Evolutionary conservation across 495 filamentous ascomycete species (phyloP).

Genomic region (Podospora sp.): DNA sequence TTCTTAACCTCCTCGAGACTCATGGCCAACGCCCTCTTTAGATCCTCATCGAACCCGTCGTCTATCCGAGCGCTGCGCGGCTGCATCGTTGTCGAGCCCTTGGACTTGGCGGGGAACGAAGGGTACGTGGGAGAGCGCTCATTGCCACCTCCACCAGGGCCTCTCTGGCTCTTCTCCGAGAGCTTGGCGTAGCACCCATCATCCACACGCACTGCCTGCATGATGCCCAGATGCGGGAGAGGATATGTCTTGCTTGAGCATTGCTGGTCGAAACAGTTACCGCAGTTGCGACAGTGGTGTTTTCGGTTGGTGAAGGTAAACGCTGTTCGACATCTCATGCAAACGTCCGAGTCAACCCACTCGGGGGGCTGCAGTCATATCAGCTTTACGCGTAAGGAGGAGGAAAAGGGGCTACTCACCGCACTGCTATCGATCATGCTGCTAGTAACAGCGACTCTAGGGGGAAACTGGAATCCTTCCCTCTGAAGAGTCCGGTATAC

Average conservation of each 20-base stretch:
- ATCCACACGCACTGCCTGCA: slow-evolving; percentile 91
- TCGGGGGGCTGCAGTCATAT: slow-evolving; percentile 75
- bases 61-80: slow-evolving; percentile 84
- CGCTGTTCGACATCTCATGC: slow-evolving; percentile 92
- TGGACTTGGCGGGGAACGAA: slow-evolving; percentile 43
- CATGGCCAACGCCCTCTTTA: slow-evolving; percentile 92
- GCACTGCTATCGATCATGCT: slow-evolving; percentile 97
- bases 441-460: slow-evolving; percentile 80
- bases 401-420: slow-evolving; percentile 57
- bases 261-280: slow-evolving; percentile 91
- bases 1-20: slow-evolving; percentile 89
- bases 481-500: slow-evolving; percentile 77
- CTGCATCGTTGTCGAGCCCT: slow-evolving; percentile 67
- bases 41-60: slow-evolving; percentile 86
- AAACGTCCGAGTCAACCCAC: slow-evolving; percentile 97
- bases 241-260: slow-evolving; percentile 89
- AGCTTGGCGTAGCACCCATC: slow-evolving; percentile 93
- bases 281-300: slow-evolving; percentile 96
- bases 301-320: slow-evolving; percentile 99
- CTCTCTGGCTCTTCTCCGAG: slow-evolving; percentile 65
- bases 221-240: slow-evolving; percentile 88
- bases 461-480: slow-evolving; percentile 89
- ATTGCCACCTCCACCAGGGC: slow-evolving; percentile 25
- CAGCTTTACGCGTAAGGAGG: slow-evolving; percentile 19
- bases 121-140: slow-evolving; percentile 38